Evolutionary conservation across 805 yeast genomes (phyloP).

Genomic region (Metschnikowia matae): DNA sequence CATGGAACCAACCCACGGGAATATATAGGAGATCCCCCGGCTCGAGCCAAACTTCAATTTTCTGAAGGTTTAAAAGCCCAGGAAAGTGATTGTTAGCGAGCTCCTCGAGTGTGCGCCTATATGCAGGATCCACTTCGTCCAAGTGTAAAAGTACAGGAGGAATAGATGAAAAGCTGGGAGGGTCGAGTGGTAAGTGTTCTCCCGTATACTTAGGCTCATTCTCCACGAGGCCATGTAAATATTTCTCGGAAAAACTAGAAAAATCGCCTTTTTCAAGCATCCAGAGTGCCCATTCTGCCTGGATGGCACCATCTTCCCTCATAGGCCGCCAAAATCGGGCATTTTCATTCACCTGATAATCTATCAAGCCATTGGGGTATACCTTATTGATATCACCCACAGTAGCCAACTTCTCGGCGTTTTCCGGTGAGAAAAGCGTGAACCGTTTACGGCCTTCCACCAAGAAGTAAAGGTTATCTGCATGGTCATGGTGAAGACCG

Average conservation of each 20-base stretch:
- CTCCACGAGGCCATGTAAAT: conserved; percentile 6
- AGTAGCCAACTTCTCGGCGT: conserved; percentile 55
- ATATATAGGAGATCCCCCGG: conserved; percentile 67
- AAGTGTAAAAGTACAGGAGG: conserved; percentile 63
- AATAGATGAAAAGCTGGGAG: conserved; percentile 63
- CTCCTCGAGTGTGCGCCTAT: conserved; percentile 24
- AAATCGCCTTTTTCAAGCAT: conserved; percentile 25
- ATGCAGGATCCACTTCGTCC: conserved; percentile 40
- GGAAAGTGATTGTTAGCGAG: conserved; percentile 47
- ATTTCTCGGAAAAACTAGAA: conserved; percentile 10
- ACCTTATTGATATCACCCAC: conserved; percentile 57
- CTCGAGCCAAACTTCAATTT: conserved; percentile 44
- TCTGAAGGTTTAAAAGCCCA: conserved; percentile 38
- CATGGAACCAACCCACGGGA: conserved; percentile 83
- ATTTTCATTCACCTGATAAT: conserved; percentile 48
- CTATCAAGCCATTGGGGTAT: conserved; percentile 62
- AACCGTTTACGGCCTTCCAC: conserved; percentile 60
- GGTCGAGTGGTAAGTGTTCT: conserved; percentile 35
- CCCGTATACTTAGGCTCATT: conserved; percentile 10
- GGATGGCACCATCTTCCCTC: conserved; percentile 58
- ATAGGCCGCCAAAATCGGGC: conserved; percentile 64
- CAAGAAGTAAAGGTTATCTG: conserved; percentile 67
- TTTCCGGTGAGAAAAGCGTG: conserved; percentile 62
- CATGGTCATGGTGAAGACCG: conserved; percentile 78
- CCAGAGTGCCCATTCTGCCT: conserved; percentile 47